phyloP scores from a whole-genome alignment of 495 filamentous ascomycete genomes.

The Xylaria castorea region DNA sequence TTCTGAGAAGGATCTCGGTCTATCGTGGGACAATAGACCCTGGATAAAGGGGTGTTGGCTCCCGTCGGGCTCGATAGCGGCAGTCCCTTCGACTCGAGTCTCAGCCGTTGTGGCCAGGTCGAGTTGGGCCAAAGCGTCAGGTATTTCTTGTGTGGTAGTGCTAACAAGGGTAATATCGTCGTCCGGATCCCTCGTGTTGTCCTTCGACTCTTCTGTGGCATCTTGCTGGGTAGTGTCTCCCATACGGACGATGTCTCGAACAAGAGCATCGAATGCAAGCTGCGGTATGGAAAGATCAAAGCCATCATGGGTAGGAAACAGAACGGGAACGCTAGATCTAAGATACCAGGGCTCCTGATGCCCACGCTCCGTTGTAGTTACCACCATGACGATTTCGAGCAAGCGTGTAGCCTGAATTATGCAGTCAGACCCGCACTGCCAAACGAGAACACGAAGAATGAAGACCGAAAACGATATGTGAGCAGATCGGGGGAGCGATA shows the following conservation, averaged over 20 bases:
- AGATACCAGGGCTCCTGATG: conserved; percentile 41
- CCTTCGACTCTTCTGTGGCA: conserved; percentile 17
- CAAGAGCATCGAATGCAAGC: conserved; percentile 39
- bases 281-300: conserved; percentile 37
- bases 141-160: not conserved
- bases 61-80: not conserved
- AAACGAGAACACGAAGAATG: not conserved
- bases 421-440: not conserved
- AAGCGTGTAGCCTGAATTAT: not conserved
- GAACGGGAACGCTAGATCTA: conserved; percentile 48
- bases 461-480: not conserved
- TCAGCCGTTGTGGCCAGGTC: not conserved
- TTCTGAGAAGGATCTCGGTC: not conserved
- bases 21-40: conserved; percentile 5
- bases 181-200: not conserved
- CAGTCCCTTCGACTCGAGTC: not conserved
- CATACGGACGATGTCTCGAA: conserved; percentile 30
- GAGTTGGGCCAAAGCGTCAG: not conserved
- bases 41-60: conserved; percentile 15
- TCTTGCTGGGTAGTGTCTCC: conserved; percentile 2
- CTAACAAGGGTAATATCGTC: not conserved
- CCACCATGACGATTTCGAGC: conserved; percentile 11
- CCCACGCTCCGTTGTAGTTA: not conserved
- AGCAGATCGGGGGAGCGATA: not conserved
- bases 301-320: conserved; percentile 43